Evolutionary conservation across 1,284 basidiomycete species (phyloP).

Genomic region (Cryptococcus jaspeensis): DNA sequence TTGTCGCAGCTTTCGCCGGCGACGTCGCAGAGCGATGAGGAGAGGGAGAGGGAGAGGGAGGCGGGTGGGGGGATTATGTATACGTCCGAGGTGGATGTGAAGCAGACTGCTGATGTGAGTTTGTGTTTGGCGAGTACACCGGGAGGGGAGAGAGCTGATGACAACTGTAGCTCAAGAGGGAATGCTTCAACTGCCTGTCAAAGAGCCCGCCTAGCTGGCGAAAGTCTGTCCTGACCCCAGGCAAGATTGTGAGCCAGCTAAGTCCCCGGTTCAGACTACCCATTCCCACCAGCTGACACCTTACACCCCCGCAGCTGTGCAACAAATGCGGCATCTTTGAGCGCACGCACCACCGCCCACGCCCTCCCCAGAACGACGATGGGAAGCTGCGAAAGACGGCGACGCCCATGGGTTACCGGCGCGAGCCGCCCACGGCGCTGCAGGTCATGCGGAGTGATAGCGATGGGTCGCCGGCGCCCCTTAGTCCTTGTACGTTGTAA

Average conservation of each 20-base stretch:
- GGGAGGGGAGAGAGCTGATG: background rate
- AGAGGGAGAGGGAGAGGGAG: background rate
- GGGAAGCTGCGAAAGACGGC: conserved; percentile 12
- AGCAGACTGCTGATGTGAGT: conserved; percentile 16
- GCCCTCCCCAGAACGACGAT: conserved; percentile 16
- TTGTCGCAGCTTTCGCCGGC: too few species aligned
- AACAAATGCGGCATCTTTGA: conserved; percentile 22
- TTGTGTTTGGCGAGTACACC: background rate
- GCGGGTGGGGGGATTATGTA: background rate
- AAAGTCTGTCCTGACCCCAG: conserved; percentile 8
- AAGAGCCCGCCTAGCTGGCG: conserved; percentile 15
- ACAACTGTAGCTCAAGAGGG: conserved; percentile 8
- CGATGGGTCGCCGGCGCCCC: conserved; percentile 3
- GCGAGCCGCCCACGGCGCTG: conserved; percentile 2
- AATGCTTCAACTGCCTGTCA: conserved; percentile 12
- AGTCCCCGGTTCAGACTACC: too few species aligned
- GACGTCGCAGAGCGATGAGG: background rate
- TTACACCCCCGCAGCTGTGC: conserved; percentile 11
- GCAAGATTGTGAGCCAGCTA: conserved; percentile 11
- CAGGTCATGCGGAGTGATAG: conserved; percentile 11
- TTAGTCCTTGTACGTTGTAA: conserved; percentile 6
- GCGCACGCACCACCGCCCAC: conserved; percentile 11
- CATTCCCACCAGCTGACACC: background rate
- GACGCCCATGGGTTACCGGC: background rate
- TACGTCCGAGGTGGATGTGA: conserved; percentile 16